phyloP scores from a whole-genome alignment of 176 grass and related monocot genomes.

The Oropetium thomaeum region DNA sequence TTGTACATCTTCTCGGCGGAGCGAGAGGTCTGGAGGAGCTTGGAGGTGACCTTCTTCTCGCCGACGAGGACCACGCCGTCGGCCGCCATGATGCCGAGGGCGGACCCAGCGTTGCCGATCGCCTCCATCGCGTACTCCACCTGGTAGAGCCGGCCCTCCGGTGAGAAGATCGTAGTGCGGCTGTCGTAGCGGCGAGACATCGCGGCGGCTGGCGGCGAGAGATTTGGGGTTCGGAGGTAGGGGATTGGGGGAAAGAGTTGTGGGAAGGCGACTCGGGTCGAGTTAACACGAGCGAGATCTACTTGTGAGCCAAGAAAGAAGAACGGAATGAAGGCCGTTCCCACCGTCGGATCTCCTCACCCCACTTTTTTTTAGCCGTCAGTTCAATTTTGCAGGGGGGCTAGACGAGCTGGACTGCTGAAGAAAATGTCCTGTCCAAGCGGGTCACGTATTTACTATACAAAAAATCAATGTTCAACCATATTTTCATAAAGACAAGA shows the following conservation, averaged over 20 bases:
- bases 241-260: neutral
- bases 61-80: constrained; percentile 83
- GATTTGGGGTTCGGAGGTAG: neutral
- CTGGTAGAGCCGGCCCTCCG: constrained; percentile 89
- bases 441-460: too few relatives aligned
- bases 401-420: neutral
- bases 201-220: constrained; percentile 25
- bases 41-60: constrained; percentile 96
- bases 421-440: too few relatives aligned
- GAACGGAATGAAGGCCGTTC: neutral
- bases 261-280: neutral
- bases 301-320: constrained; percentile 41
- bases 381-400: neutral
- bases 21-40: constrained; percentile 87
- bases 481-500: too few relatives aligned
- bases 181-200: constrained; percentile 97
- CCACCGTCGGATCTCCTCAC: neutral
- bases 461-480: too few relatives aligned
- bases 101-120: constrained; percentile 86
- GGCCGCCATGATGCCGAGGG: constrained; percentile 62
- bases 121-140: constrained; percentile 99
- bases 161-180: constrained; percentile 96
- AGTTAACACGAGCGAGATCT: constrained; percentile 25
- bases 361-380: neutral
- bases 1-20: constrained; percentile 99